These are phyloP conservation scores for Pythium brassicae DNA, from an alignment of 352 stramenopile genomes.

Conservation along the genomic window DNA sequence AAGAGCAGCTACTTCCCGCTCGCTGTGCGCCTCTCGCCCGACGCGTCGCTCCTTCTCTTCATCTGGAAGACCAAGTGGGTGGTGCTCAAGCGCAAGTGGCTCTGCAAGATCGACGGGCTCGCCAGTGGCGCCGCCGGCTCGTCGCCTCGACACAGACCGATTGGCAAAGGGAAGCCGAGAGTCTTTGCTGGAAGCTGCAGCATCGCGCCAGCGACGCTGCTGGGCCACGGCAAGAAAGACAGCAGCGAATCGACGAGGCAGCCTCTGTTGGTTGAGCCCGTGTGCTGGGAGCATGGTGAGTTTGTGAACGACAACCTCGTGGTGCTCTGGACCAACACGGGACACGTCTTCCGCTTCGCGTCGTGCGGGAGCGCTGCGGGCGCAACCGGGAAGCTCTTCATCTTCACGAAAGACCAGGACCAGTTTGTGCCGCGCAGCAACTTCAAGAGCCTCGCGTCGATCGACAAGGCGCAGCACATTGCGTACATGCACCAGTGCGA, in stretches of 20 bases:
- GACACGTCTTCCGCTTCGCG: constrained; percentile 63
- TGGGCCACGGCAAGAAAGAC: constrained; percentile 8
- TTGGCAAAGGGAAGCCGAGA: constrained; percentile 24
- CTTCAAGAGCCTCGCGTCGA: constrained; percentile 46
- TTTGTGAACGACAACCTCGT: constrained; percentile 67
- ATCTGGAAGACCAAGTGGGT: constrained; percentile 77
- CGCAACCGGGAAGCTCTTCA: constrained; percentile 53
- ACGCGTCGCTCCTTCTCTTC: constrained; percentile 64
- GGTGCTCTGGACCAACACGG: constrained; percentile 63
- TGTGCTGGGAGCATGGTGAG: constrained; percentile 55
- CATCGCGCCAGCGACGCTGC: constrained; percentile 29
- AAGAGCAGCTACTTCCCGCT: constrained; percentile 74
- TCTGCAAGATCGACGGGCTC: constrained; percentile 40
- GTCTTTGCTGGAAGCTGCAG: constrained; percentile 48
- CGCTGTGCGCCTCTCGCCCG: constrained; percentile 47
- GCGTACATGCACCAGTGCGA: constrained; percentile 52
- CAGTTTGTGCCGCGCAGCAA: constrained; percentile 77
- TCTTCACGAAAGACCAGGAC: constrained; percentile 82
- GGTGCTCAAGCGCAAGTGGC: constrained; percentile 74
- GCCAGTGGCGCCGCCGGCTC: constrained; percentile 9
- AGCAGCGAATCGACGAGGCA: not conserved
- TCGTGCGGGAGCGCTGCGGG: constrained; percentile 18
- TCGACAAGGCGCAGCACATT: constrained; percentile 51
- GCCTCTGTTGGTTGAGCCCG: constrained; percentile 1
- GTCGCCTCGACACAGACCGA: constrained; percentile 17